Percentiles rank a stretch among this genome's conserved stretches.
phyloP scores from a whole-genome alignment of 495 filamentous ascomycete species.

The Aspergillus heteromorphus region DNA sequence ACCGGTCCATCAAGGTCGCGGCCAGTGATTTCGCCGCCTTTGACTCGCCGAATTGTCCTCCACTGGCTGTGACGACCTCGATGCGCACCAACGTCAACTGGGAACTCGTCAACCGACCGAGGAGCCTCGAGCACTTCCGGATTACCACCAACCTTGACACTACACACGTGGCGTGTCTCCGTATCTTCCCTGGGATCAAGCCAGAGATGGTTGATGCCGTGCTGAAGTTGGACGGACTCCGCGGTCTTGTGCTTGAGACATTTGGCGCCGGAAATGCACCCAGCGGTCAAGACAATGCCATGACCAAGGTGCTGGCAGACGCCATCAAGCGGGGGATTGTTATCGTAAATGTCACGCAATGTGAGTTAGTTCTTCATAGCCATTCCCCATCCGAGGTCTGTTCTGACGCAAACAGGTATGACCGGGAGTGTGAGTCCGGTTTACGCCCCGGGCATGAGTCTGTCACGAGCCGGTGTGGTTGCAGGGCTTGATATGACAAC shows the following conservation, averaged over 20 bases:
- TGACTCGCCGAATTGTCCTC: slow-evolving; percentile 73
- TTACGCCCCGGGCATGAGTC: slow-evolving; percentile 83
- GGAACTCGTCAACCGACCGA: slow-evolving; percentile 73
- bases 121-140: slow-evolving; percentile 63
- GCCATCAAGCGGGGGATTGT: slow-evolving; percentile 79
- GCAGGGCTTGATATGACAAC: slow-evolving; percentile 91
- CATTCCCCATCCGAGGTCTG: not conserved
- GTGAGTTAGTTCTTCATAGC: slow-evolving; percentile 34
- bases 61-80: slow-evolving; percentile 74
- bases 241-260: slow-evolving; percentile 85
- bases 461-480: slow-evolving; percentile 86
- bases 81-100: slow-evolving; percentile 80
- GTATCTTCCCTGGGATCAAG: slow-evolving; percentile 93
- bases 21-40: slow-evolving; percentile 85
- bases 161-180: slow-evolving; percentile 82
- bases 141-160: slow-evolving; percentile 79
- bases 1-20: slow-evolving; percentile 83
- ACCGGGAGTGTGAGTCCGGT: slow-evolving; percentile 84
- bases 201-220: slow-evolving; percentile 93
- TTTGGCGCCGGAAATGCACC: slow-evolving; percentile 96
- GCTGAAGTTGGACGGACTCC: slow-evolving; percentile 67
- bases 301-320: slow-evolving; percentile 73
- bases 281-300: slow-evolving; percentile 70
- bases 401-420: slow-evolving; percentile 37
- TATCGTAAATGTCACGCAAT: slow-evolving; percentile 93